phyloP scores from a whole-genome alignment of 1,284 basidiomycete species.

The Cyathus pygmaeus region DNA sequence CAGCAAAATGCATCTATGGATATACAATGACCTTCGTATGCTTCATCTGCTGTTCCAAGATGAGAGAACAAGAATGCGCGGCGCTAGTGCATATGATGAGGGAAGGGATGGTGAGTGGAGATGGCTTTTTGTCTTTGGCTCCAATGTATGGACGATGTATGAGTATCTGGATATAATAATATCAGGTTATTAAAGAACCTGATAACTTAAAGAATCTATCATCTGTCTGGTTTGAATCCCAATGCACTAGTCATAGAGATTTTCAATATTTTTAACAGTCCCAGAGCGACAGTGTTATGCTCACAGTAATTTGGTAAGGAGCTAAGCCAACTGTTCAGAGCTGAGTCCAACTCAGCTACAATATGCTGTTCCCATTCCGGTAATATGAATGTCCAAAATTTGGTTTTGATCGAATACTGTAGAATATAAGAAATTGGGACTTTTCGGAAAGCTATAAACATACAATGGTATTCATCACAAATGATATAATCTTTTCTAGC shows the following conservation, averaged over 20 bases:
- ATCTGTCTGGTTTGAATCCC: slow-evolving; percentile 77
- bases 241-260: slow-evolving; percentile 58
- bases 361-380: slow-evolving; percentile 76
- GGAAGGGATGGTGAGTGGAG: slow-evolving; percentile 72
- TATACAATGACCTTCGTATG: no score
- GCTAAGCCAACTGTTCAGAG: slow-evolving; percentile 82
- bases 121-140: slow-evolving; percentile 61
- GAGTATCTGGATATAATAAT: slow-evolving; percentile 81
- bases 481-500: slow-evolving; percentile 71
- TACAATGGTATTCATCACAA: slow-evolving; percentile 72
- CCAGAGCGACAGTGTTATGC: slow-evolving; percentile 22
- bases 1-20: no score
- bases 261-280: neutral
- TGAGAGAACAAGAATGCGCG: no score
- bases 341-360: slow-evolving; percentile 80
- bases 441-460: slow-evolving; percentile 77
- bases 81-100: slow-evolving; percentile 71
- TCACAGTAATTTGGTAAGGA: slow-evolving; percentile 71
- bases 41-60: no score
- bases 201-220: slow-evolving; percentile 14
- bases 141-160: slow-evolving; percentile 88
- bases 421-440: slow-evolving; percentile 53
- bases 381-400: slow-evolving; percentile 64
- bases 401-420: slow-evolving; percentile 81
- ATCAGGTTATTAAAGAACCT: slow-evolving; percentile 81